Base-by-base conservation (phyloP, 208 protist genomes). In the Trypanosoma conorhini region DNA sequence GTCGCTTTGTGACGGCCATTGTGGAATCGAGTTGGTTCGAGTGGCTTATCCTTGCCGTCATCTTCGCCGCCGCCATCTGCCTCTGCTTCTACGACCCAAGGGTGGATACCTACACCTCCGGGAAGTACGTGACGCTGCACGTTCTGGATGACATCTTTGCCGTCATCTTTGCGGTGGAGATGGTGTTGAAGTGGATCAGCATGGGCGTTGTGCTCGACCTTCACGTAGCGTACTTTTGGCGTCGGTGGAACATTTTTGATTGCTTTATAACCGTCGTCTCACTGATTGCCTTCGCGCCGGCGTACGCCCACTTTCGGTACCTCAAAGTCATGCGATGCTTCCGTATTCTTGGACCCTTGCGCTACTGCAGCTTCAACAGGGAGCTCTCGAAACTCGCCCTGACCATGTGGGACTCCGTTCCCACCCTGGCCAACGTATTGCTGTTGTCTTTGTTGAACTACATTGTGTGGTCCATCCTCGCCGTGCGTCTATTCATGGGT, bases 381-480 rank as follows among this genome's bases (percentile, higher is more conserved):
- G 88, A 79, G 56, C 79, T 97, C 69, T 69, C 80, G 0, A 64
- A 84, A 55, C 74, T 97, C 28, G 85, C 91, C 8, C 54, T 80
- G 35, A 70, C 88, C 33, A 79, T 98, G 30, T 91, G 91, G 80
- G 73, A 85, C 62, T 80, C 81, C 79, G 76, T 97, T 22, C 95
- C 93, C 5, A 86, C 76, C 19, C 66, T 97, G 17, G 82, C 87
- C 19, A 94, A 96, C 63, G 84, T 97, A 31, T 85, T 89, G 63
- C 70, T 97, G 22, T 67, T 97, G 33, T 94, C 86, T 79, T 72
- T 93, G 55, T 76, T 97, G 70, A 94, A 98, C 79, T 97, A 95
- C 76, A 79, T 97, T 67, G 83, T 98, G 44, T 98, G 94, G 85
- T 80, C 86, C 70, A 97, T 97, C 75, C 67, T 98, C 44, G 95